These are phyloP conservation scores for Rehmannia glutinosa DNA, from an alignment of 257 asterid species.

Conservation along the genomic window DNA sequence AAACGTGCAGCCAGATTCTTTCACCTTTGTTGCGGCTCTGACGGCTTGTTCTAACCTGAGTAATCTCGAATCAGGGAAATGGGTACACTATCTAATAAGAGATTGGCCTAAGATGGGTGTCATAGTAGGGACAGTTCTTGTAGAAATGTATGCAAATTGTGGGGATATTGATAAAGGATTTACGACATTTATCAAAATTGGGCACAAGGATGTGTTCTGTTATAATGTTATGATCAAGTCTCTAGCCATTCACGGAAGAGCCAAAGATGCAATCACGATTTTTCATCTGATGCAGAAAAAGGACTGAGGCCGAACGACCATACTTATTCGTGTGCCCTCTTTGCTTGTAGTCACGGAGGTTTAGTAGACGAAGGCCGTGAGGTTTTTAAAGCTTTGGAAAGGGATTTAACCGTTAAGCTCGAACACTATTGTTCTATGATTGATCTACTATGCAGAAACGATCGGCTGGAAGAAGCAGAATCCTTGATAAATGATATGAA, in stretches of 20 bases:
- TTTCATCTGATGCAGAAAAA: conserved; percentile 33
- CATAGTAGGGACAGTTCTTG: conserved; percentile 38
- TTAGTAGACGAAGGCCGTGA: conserved; percentile 34
- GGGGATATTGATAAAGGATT: conserved; percentile 37
- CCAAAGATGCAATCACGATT: conserved; percentile 34
- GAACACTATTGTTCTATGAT: conserved; percentile 42
- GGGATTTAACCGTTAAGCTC: conserved; percentile 14
- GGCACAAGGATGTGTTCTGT: conserved; percentile 40
- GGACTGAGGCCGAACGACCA: conserved; percentile 30
- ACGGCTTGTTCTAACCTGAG: conserved; percentile 43
- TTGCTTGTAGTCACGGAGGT: conserved; percentile 55
- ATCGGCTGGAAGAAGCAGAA: conserved; percentile 33
- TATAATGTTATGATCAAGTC: conserved; percentile 49
- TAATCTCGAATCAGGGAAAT: conserved; percentile 36
- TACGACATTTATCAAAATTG: conserved; percentile 30
- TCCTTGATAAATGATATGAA: conserved; percentile 27
- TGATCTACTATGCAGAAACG: conserved; percentile 40
- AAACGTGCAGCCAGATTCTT: conserved; percentile 32
- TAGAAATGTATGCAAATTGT: conserved; percentile 53
- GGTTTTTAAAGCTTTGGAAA: conserved; percentile 33
- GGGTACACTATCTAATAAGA: conserved; percentile 35
- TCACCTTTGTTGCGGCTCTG: conserved; percentile 39
- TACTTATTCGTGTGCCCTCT: conserved; percentile 35
- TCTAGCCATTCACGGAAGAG: conserved; percentile 43
- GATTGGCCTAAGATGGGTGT: conserved; percentile 38